These are phyloP conservation scores for Leishmania mexicana DNA, from an alignment of 208 protist genomes.

Conservation along the genomic window DNA sequence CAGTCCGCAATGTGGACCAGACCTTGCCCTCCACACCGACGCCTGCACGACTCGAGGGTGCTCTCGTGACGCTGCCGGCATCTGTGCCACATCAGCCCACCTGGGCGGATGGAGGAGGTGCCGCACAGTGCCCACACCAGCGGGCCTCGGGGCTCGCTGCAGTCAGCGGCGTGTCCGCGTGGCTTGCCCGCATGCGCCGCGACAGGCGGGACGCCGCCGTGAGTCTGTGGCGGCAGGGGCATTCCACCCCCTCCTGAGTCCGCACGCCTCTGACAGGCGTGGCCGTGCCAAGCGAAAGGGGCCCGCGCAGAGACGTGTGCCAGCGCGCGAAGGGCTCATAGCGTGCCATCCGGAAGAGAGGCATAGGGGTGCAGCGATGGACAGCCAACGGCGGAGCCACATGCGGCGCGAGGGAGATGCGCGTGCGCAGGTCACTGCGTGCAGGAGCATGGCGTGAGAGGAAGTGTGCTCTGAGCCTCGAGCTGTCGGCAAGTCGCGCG, in stretches of 20 bases:
- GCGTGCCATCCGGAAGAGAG: not conserved
- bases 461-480: not conserved
- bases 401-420: not conserved
- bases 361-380: not conserved
- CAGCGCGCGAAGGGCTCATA: not conserved
- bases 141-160: not conserved
- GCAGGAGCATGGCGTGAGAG: not conserved
- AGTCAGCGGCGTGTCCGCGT: not conserved
- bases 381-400: not conserved
- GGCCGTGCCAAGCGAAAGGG: not conserved
- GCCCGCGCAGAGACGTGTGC: not conserved
- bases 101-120: no score
- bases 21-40: not conserved
- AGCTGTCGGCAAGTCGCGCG: no score
- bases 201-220: no score
- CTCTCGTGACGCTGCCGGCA: not conserved
- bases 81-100: not conserved
- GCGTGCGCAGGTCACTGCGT: not conserved
- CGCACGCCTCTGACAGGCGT: not conserved
- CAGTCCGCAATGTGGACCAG: not conserved
- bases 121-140: not conserved
- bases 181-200: not conserved
- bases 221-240: no score
- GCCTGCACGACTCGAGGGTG: not conserved
- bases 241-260: not conserved